phyloP scores from a whole-genome alignment of 441 rosid genomes.

The Gossypium trilobum region DNA sequence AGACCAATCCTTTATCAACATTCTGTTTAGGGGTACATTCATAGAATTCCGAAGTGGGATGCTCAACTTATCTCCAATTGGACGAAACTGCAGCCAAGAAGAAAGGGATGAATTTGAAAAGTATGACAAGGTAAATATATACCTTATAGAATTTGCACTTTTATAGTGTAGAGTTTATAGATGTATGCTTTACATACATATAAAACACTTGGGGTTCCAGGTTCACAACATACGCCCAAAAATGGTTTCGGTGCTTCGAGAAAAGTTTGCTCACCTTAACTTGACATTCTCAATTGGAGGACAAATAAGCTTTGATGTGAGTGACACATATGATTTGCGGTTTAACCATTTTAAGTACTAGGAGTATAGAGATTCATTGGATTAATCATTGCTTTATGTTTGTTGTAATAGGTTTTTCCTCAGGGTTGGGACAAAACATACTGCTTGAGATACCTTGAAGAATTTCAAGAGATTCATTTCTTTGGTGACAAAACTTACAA shows the following conservation, averaged over 20 bases:
- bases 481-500: conserved; percentile 95
- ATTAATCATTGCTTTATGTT: conserved; percentile 9
- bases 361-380: not conserved
- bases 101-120: conserved; percentile 91
- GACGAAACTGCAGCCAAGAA: conserved; percentile 97
- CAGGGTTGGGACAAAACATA: conserved; percentile 97
- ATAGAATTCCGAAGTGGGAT: conserved; percentile 94
- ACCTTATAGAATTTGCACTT: not conserved
- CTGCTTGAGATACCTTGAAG: conserved; percentile 76
- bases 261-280: conserved; percentile 79
- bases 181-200: conserved; percentile 11
- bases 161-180: conserved; percentile 11
- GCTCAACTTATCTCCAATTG: conserved; percentile 95
- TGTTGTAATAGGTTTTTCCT: conserved; percentile 61
- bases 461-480: conserved; percentile 75
- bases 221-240: conserved; percentile 66
- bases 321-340: conserved; percentile 19
- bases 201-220: conserved; percentile 32
- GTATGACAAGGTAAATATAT: conserved; percentile 69
- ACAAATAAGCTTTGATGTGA: conserved; percentile 91
- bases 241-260: conserved; percentile 71
- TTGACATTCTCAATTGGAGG: conserved; percentile 89
- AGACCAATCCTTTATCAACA: conserved; percentile 14
- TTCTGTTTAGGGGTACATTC: conserved; percentile 73
- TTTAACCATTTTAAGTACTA: conserved; percentile 1